Base-by-base conservation (phyloP, 495 filamentous ascomycete species). In the Trichoderma virens region DNA sequence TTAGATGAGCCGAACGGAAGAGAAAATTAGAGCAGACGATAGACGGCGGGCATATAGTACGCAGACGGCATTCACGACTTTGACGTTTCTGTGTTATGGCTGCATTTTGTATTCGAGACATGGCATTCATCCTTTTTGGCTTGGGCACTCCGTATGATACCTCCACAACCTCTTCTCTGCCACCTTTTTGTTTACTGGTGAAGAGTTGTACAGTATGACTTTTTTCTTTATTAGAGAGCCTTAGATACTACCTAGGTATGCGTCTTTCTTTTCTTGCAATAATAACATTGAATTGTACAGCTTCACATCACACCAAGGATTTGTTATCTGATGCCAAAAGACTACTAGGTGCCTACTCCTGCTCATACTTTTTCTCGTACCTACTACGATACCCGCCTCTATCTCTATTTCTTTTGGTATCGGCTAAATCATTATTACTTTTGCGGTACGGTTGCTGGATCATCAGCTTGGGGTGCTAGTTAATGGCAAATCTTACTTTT, bases 71-170 rank as follows among this genome's bases (percentile, higher is more conserved):
- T 56, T 56, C 18, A 56, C 51, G 51, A 56, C 23, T 56, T 56
- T 56, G 43, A 30, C 51, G 25, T 56, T 23, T 56, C 51, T 56
- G 51, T 31, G 51, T 56, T 30, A 56, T 56, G 51, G 27, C 51
- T 56, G 51, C 51, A 56, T 56, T 56, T 56, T 56, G 51, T 56
- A 56, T 56, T 56, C 27, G 20, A 56, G 25, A 30, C 51, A 30
- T 3, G 51, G 51, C 51, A 16, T 56, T 56, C 51, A 16, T 56
- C 6, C 43, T n/a, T 14, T 28, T 18, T 30, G 2, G 2, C 41
- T 45, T 20, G 41, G 41, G n/a, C 41, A 45, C n/a, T 18, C 41
- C 41, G 41, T 45, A 45, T 45, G 51, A 56, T 56, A 56, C 51
- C 51, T 20, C 25, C 18, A 3, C 43, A 23, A 7, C 51, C 51